Conservation (phyloP, 495 filamentous ascomycete genomes). For the Talaromyces trachyspermus region DNA sequence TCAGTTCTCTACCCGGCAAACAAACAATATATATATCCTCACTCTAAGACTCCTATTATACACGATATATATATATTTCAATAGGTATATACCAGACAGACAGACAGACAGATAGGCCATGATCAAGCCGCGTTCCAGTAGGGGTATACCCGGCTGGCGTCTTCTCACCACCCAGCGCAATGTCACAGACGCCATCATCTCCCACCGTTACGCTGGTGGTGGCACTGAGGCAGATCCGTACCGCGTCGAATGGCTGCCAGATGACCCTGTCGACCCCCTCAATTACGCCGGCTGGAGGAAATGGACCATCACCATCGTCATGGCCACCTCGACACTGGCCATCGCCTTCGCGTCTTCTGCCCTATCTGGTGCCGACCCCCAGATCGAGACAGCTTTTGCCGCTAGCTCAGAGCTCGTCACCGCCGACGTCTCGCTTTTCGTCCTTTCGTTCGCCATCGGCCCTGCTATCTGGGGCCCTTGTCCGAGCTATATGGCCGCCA, state of each 20-base stretch:
- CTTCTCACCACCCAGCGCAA: slow-evolving; percentile 16
- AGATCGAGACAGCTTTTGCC: slow-evolving; percentile 45
- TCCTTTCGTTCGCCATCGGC: slow-evolving; percentile 39
- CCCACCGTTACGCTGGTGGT: slow-evolving; percentile 45
- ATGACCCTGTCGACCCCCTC: slow-evolving; percentile 55
- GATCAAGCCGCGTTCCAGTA: no score
- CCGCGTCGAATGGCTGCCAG: slow-evolving; percentile 54
- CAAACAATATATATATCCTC: no score
- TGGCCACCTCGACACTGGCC: slow-evolving; percentile 51
- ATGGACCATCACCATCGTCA: slow-evolving; percentile 51
- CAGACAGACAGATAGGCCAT: no score
- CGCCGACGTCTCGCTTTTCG: slow-evolving; percentile 38
- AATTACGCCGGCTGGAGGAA: slow-evolving; percentile 44
- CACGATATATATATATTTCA: no score
- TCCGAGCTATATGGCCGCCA: slow-evolving; percentile 65
- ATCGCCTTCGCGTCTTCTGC: slow-evolving; percentile 61
- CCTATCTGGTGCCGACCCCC: slow-evolving; percentile 50
- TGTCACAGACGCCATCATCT: slow-evolving; percentile 37
- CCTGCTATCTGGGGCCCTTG: slow-evolving; percentile 48
- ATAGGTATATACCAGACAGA: no score
- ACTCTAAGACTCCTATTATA: no score
- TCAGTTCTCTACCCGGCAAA: no score
- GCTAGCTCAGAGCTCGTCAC: slow-evolving; percentile 25
- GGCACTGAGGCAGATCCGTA: slow-evolving; percentile 58
- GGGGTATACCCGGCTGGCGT: no score